These are phyloP conservation scores for Breynia disticha DNA, from an alignment of 441 rosid species.

Conservation along the genomic window DNA sequence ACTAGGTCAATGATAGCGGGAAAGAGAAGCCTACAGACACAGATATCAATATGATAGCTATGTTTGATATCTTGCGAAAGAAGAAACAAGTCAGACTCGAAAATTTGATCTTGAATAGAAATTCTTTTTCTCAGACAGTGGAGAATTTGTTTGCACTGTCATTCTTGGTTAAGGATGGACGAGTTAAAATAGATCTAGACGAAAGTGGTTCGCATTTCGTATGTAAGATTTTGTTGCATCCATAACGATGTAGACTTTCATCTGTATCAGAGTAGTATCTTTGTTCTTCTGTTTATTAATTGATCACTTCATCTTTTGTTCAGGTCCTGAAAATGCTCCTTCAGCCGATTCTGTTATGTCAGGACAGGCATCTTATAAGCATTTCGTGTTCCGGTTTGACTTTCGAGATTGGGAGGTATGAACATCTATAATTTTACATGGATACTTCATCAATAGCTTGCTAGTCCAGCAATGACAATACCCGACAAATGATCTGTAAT, in stretches of 20 bases:
- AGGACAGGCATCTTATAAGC: constrained; percentile 39
- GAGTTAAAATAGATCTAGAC: constrained; percentile 45
- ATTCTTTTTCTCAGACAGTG: constrained; percentile 63
- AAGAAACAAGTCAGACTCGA: constrained; percentile 47
- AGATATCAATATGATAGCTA: constrained; percentile 47
- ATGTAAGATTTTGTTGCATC: constrained; percentile 28
- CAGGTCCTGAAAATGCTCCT: constrained; percentile 68
- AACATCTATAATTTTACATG: neutral
- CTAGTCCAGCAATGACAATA: neutral
- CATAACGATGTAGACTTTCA: neutral
- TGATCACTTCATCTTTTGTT: neutral
- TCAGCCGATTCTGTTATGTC: constrained; percentile 36
- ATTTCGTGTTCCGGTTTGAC: constrained; percentile 65
- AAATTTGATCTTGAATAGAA: constrained; percentile 48
- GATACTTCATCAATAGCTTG: neutral
- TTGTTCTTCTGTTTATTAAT: constrained; percentile 2
- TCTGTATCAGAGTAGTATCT: neutral
- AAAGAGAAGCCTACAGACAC: constrained; percentile 59
- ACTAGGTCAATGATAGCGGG: constrained; percentile 40
- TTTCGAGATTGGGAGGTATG: constrained; percentile 69
- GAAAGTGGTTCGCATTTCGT: constrained; percentile 49
- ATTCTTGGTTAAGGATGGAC: constrained; percentile 71
- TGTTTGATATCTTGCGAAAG: constrained; percentile 51
- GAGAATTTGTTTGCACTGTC: constrained; percentile 78
- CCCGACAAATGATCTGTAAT: neutral